phyloP scores from a whole-genome alignment of 495 filamentous ascomycete species.

The Aspergillus mulundensis region DNA sequence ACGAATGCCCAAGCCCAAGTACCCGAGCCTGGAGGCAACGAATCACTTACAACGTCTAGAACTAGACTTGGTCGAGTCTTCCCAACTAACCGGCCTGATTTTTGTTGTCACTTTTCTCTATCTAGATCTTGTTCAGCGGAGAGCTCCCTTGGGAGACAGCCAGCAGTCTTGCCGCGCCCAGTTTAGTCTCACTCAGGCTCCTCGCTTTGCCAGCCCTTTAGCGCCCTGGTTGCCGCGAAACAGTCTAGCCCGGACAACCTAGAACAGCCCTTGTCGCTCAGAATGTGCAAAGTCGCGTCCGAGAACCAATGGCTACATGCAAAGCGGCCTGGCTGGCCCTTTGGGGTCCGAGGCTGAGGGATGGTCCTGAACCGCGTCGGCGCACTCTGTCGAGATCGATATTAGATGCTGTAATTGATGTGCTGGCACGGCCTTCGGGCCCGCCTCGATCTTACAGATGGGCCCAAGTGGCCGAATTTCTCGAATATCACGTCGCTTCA shows the following conservation, averaged over 20 bases:
- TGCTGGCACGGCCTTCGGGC: constrained; percentile 30
- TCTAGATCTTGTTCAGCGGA: constrained; percentile 14
- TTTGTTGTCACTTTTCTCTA: constrained; percentile 20
- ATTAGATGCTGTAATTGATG: constrained; percentile 15
- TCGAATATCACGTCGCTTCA: constrained; percentile 21
- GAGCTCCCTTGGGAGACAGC: not conserved
- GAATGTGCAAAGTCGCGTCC: constrained; percentile 15
- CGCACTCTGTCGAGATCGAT: no score
- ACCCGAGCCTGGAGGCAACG: constrained; percentile 28
- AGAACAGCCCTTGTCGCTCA: constrained; percentile 12
- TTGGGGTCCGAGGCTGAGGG: constrained; percentile 18
- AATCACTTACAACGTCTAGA: no score
- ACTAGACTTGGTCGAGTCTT: constrained; percentile 3
- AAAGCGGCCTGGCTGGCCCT: constrained; percentile 32
- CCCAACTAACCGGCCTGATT: constrained; percentile 10
- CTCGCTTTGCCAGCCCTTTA: no score
- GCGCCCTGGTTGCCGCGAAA: constrained; percentile 10
- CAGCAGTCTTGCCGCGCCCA: not conserved
- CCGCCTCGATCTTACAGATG: constrained; percentile 12
- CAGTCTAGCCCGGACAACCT: constrained; percentile 1
- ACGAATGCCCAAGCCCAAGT: constrained; percentile 32
- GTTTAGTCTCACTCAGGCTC: not conserved
- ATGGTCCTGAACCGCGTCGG: constrained; percentile 4
- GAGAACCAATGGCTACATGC: constrained; percentile 28
- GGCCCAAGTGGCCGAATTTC: constrained; percentile 16